Evolutionary conservation across 306 rosid genomes (phyloP).

Genomic region (Glycine tomentella): DNA sequence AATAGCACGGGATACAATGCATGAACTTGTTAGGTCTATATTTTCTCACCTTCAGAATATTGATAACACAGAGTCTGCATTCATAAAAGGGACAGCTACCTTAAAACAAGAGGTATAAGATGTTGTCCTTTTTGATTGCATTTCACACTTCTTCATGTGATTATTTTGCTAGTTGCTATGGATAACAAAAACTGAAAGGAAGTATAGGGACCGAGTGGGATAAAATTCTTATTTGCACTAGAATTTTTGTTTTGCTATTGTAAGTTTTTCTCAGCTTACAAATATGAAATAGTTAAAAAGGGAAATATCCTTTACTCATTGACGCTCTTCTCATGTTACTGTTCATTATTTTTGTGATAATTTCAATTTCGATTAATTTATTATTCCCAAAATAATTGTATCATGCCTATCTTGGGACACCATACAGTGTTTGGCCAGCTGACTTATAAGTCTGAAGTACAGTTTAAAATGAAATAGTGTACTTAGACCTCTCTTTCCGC

Average conservation of each 20-base stretch:
- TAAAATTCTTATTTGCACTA: conserved; percentile 10
- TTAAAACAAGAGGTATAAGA: conserved; percentile 60
- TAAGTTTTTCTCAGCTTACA: conserved; percentile 17
- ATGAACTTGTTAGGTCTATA: conserved; percentile 85
- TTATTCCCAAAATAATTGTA: conserved; percentile 13
- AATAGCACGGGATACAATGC: conserved; percentile 88
- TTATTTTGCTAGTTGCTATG: conserved; percentile 28
- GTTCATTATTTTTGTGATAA: not conserved
- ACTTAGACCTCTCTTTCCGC: conserved; percentile 28
- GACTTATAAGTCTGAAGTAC: conserved; percentile 5
- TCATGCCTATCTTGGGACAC: conserved; percentile 15
- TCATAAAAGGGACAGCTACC: conserved; percentile 56
- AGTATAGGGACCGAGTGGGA: conserved; percentile 4
- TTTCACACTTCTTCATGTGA: conserved; percentile 16
- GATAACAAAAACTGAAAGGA: conserved; percentile 10
- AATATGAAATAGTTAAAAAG: conserved; percentile 18
- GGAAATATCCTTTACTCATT: conserved; percentile 13
- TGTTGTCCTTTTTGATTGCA: conserved; percentile 30
- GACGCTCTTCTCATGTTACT: conserved; percentile 6
- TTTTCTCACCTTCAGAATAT: conserved; percentile 85
- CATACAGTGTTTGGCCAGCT: conserved; percentile 13
- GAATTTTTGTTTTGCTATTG: conserved; percentile 10
- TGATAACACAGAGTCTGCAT: conserved; percentile 54
- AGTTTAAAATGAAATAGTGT: conserved; percentile 11
- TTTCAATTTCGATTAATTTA: conserved; percentile 6